Base-by-base conservation (phyloP, 805 yeast species). In the Teunomyces lycoperdinae region DNA sequence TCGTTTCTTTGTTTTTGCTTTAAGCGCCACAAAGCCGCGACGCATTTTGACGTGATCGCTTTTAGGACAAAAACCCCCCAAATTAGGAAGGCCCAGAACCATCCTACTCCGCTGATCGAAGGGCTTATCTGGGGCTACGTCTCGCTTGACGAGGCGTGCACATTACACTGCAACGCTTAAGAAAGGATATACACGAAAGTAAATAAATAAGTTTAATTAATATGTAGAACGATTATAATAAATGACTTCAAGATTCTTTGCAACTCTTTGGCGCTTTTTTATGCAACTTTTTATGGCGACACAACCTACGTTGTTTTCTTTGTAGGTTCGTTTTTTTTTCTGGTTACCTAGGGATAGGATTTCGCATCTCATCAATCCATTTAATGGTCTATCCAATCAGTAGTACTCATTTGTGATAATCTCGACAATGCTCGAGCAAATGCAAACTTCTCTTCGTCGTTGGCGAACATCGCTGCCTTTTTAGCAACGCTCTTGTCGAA, bases 361-460 rank as follows among this genome's bases (percentile, higher is more conserved):
- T 20, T 20, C 24, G 24, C 24, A 20, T 20, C 24, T 20, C 5
- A 20, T 20, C 24, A 6, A 20, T 20, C 24, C 24, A 20, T 6
- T 34, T 16, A 34, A 8, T 38, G 41, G n/a, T 85, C 89, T 5
- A 89, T 84, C 99, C 99, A 92, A 45, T 87, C 96, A 24, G 84
- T 84, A 4, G 96, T 86, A 55, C 96, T 85, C 97, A 92, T 92
- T 57, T 92, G 98, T 38, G 91, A 79, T 55, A 94, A 74, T 63
- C 99, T 81, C 57, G 94, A 85, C 49, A 92, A 73, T 0, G 98
- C 97, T 62, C 99, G 79, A 0, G 97, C 96, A 74, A 92, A 92
- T 16, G 99, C 99, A 71, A 92, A 94, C 64, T 85, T 80, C 69
- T 92, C 99, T 66, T 92, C 99, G 66, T 90, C 98, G 35, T 94